Evolutionary conservation across 2,329 filamentous ascomycete species (phyloP).

Genomic region (Fusarium incarnatum): DNA sequence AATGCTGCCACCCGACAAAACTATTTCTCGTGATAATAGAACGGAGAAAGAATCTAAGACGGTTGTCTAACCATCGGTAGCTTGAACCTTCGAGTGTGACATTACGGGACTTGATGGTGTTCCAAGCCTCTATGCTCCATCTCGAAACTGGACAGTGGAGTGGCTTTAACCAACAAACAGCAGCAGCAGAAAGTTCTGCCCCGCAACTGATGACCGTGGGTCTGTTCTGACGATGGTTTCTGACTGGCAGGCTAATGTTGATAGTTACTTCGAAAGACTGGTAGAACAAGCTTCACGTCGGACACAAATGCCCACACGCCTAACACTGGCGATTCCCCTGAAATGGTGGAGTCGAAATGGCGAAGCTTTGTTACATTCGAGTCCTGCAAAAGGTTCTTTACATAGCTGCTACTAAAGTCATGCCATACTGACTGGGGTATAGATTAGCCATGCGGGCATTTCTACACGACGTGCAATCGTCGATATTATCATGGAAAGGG

Average conservation of each 20-base stretch:
- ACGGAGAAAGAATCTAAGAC: not conserved
- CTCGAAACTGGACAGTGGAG: slow-evolving; percentile 43
- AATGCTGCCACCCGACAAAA: not conserved
- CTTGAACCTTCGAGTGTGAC: slow-evolving; percentile 22
- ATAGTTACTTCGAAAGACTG: slow-evolving; percentile 41
- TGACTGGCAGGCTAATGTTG: slow-evolving; percentile 10
- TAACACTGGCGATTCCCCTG: slow-evolving; percentile 24
- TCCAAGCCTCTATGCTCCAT: slow-evolving; percentile 42
- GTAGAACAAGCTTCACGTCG: slow-evolving; percentile 37
- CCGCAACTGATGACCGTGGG: slow-evolving; percentile 37
- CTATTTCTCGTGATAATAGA: not conserved
- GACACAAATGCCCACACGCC: slow-evolving; percentile 31
- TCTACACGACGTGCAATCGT: slow-evolving; percentile 42
- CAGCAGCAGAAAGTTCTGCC: slow-evolving; percentile 34
- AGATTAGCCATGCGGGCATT: slow-evolving; percentile 42
- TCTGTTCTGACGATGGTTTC: not conserved
- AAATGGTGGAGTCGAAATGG: slow-evolving; percentile 41
- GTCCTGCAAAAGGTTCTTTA: slow-evolving; percentile 40
- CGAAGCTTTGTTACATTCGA: slow-evolving; percentile 32
- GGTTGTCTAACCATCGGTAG: slow-evolving; percentile 13
- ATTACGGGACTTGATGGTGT: slow-evolving; percentile 34
- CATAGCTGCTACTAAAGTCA: not conserved
- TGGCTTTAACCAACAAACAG: slow-evolving; percentile 39
- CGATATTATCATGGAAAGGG: slow-evolving; percentile 38
- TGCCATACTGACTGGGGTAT: slow-evolving; percentile 19